These are phyloP conservation scores for Pisolithus albus DNA, from an alignment of 768 basidiomycete genomes.

Conservation along the genomic window DNA sequence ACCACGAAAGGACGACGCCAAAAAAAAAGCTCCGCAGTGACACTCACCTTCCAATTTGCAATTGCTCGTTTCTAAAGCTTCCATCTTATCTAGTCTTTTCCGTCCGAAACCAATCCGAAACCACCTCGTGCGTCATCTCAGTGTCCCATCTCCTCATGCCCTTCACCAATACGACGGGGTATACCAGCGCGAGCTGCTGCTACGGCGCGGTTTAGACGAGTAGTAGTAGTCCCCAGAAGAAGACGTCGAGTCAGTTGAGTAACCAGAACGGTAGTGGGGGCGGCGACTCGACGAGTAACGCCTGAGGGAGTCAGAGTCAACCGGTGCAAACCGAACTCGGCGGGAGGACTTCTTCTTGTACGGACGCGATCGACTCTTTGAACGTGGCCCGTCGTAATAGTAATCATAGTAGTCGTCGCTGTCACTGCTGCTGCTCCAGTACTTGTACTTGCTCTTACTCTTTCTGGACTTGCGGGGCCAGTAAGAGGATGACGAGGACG, in stretches of 20 bases:
- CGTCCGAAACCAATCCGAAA: not conserved
- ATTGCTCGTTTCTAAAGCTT: not conserved
- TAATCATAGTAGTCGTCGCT: not conserved
- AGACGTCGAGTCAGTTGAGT: not conserved
- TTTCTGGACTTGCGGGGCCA: not conserved
- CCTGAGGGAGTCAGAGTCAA: slow-evolving; percentile 1
- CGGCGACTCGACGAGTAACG: not conserved
- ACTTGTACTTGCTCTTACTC: not conserved
- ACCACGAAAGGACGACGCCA: not conserved
- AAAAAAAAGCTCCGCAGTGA: not conserved
- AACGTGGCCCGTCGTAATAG: not conserved
- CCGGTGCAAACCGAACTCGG: not conserved
- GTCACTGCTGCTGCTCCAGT: not conserved
- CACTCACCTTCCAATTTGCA: slow-evolving; percentile 2
- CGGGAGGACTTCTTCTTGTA: not conserved
- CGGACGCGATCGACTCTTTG: not conserved
- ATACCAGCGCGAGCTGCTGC: not conserved
- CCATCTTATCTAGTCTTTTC: too few relatives aligned
- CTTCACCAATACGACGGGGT: not conserved
- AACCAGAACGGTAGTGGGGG: not conserved
- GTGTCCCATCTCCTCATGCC: not conserved
- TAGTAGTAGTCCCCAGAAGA: not conserved
- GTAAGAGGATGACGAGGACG: slow-evolving; percentile 3
- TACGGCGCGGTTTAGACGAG: not conserved
- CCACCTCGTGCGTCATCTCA: not conserved